phyloP scores from a whole-genome alignment of 139 green algal genomes.

The Chlorella sp. region DNA sequence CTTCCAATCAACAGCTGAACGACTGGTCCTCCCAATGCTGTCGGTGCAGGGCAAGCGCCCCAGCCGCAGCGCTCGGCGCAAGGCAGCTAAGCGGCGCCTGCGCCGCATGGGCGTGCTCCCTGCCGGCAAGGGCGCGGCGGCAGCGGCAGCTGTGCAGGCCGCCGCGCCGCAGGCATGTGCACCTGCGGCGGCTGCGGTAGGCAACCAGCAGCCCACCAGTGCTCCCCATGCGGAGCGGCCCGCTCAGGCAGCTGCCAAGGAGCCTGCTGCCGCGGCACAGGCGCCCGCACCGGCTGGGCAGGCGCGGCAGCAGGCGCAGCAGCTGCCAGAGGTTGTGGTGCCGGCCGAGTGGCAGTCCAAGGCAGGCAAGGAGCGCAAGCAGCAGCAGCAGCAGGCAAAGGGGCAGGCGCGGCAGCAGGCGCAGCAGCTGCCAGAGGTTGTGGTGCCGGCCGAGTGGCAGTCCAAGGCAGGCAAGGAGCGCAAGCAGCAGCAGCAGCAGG shows the following conservation, averaged over 20 bases:
- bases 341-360: slow-evolving; percentile 3
- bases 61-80: slow-evolving; percentile 40
- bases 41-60: slow-evolving; percentile 20
- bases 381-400: not conserved
- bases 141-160: not conserved
- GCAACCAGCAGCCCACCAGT: not conserved
- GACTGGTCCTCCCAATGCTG: too few species aligned
- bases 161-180: not conserved
- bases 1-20: not conserved
- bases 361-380: not conserved
- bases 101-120: slow-evolving; percentile 25
- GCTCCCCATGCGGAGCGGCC: too few species aligned
- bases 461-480: too few species aligned
- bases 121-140: not conserved
- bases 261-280: too few species aligned
- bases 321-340: slow-evolving; percentile 2
- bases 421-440: not conserved
- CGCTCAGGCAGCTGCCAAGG: too few species aligned
- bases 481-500: not conserved
- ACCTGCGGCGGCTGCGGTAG: not conserved
- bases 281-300: not conserved
- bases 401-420: not conserved
- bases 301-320: not conserved
- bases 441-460: too few species aligned
- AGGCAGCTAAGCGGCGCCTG: slow-evolving; percentile 38